Percentiles rank a stretch among this genome's conserved stretches.
Conservation (phyloP, 768 basidiomycete species). For the Lactifluus echinatus region DNA sequence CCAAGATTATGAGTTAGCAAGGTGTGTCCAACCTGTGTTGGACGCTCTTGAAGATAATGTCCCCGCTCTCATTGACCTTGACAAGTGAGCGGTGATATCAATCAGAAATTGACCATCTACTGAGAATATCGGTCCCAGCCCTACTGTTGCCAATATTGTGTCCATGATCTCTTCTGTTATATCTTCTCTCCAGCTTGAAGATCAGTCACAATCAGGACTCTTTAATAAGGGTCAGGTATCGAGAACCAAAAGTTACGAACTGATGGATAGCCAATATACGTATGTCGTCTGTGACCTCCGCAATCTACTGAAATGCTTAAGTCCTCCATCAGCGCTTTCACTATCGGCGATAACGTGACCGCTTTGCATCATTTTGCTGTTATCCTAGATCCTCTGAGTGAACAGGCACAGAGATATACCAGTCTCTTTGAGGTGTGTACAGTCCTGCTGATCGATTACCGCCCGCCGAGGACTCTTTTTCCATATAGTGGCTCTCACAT, state of each 20-base stretch:
- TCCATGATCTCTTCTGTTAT: constrained; percentile 65
- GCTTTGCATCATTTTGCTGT: constrained; percentile 65
- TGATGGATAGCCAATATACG: constrained; percentile 57
- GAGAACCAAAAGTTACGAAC: constrained; percentile 50
- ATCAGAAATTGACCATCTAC: not conserved
- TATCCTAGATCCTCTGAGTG: constrained; percentile 79
- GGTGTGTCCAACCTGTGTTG: constrained; percentile 60
- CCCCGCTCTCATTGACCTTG: constrained; percentile 22
- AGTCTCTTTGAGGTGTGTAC: constrained; percentile 58
- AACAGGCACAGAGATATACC: constrained; percentile 80
- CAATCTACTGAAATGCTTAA: constrained; percentile 9
- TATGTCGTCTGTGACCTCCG: constrained; percentile 30
- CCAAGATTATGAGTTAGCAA: constrained; percentile 63
- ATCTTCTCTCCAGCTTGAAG: constrained; percentile 59
- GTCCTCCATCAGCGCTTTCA: constrained; percentile 44
- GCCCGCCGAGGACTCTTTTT: constrained; percentile 4
- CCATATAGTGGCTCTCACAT: constrained; percentile 50
- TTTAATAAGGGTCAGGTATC: constrained; percentile 58
- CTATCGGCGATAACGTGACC: constrained; percentile 55
- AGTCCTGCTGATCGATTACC: not conserved
- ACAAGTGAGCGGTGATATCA: not conserved
- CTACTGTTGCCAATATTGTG: constrained; percentile 48
- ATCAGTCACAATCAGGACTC: constrained; percentile 62
- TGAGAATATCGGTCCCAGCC: constrained; percentile 31
- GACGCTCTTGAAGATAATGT: constrained; percentile 51